Evolutionary conservation across 768 basidiomycete species (phyloP), one percentile per base, ranked within the genome.

Genomic region (Collybiopsis luxurians): DNA sequence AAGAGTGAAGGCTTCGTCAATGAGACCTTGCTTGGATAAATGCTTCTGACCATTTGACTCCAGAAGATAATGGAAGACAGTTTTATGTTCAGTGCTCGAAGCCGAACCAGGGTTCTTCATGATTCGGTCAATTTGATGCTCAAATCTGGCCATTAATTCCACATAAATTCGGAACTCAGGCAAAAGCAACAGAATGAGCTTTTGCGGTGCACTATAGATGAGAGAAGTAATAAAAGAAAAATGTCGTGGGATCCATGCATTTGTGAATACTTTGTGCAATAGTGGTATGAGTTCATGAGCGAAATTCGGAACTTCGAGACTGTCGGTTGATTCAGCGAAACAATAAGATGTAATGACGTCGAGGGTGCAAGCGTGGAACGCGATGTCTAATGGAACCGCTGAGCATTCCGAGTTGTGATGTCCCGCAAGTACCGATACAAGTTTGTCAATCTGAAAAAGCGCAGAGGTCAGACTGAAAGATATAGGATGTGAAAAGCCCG

Each of bases 1-100:
- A 27, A 77, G 65, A 3, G 73, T 68, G 12, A 73, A 60, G 12
- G 66, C 67, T 66, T 77, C 75, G 47, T 75, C 68, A 10, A 72
- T 40, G 11, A 65, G 53, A 17, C 59, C 56, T 53, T 53, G 3
- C 54, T 58, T 45, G 53, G 60, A 59, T 61, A 59, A 31, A 21
- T 43, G 49, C 36, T 53, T 19, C 4, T 19, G 31, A 23, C 15
- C 2, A 39, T 56, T 57, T 15, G 62, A 59, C 27, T 55, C 36
- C n/a, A 67, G 51, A 21, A 68, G 56, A 57, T 63, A 64, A 31
- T 59, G 53, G 28, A 59, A 69, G 21, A 69, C 58, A 6, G 61
- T 67, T 26, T 59, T 53, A 36, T 61, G 59, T 27, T 63, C 56
- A 17, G 53, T 43, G 15, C 21, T 34, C 7, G 57, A 55, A 24